phyloP scores from a whole-genome alignment of 1,284 basidiomycete genomes.

The Puccinia brachypodii region DNA sequence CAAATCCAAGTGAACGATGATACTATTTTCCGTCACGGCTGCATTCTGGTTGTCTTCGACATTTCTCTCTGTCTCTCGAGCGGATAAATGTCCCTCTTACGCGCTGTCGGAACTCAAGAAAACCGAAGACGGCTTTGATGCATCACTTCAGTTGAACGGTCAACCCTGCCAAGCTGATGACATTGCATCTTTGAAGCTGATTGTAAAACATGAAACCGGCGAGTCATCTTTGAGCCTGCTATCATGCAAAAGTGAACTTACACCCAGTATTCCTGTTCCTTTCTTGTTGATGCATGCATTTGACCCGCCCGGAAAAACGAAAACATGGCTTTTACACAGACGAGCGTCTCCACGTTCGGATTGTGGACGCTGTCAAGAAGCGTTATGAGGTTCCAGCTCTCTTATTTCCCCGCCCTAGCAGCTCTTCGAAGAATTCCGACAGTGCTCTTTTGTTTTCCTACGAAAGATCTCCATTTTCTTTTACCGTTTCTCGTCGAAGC shows the following conservation, averaged over 20 bases:
- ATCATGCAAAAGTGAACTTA: not conserved
- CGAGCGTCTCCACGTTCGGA: constrained; percentile 13
- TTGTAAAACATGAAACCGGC: constrained; percentile 1
- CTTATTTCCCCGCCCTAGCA: constrained; percentile 12
- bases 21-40: not conserved
- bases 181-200: not conserved
- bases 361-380: constrained; percentile 14
- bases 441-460: constrained; percentile 37
- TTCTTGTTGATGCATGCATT: too few relatives aligned
- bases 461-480: constrained; percentile 47
- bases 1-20: not conserved
- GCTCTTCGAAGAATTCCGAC: not conserved
- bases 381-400: constrained; percentile 51
- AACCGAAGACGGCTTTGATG: not conserved
- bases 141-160: not conserved
- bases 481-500: constrained; percentile 36
- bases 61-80: not conserved
- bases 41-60: not conserved
- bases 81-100: constrained; percentile 13
- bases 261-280: not conserved
- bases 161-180: constrained; percentile 1
- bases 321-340: not conserved
- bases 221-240: not conserved
- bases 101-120: not conserved
- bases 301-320: too few relatives aligned